Conservation (phyloP, 768 basidiomycete genomes). For the Xerocomellus dryophilus region DNA sequence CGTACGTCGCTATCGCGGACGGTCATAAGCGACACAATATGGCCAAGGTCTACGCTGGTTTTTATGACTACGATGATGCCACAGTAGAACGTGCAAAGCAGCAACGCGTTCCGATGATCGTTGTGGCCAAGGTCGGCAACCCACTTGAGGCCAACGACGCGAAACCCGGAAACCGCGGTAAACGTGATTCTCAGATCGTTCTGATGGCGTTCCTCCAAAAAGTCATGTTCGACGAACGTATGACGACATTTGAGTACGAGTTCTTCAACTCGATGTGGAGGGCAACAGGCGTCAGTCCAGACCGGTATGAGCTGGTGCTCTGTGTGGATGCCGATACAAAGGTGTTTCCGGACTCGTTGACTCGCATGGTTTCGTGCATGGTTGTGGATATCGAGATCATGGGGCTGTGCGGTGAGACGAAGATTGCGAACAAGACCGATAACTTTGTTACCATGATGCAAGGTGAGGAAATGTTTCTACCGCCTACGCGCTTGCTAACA, state of each 20-base stretch:
- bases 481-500: conserved; percentile 8
- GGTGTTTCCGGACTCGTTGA: conserved; percentile 97
- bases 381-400: conserved; percentile 96
- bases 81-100: conserved; percentile 91
- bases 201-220: conserved; percentile 98
- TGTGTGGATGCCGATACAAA: conserved; percentile 99
- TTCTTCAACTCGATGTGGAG: conserved; percentile 99
- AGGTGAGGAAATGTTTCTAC: conserved; percentile 53
- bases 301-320: conserved; percentile 91
- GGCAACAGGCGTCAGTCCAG: conserved; percentile 91
- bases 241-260: conserved; percentile 99
- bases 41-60: conserved; percentile 98
- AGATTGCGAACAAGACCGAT: conserved; percentile 98
- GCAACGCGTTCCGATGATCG: conserved; percentile 92
- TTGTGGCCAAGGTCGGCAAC: conserved; percentile 96
- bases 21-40: conserved; percentile 99
- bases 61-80: conserved; percentile 90
- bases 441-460: conserved; percentile 99
- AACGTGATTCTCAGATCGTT: conserved; percentile 97
- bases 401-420: conserved; percentile 99
- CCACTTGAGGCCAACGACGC: conserved; percentile 82
- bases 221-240: conserved; percentile 99
- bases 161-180: conserved; percentile 98
- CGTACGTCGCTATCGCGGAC: conserved; percentile 97
- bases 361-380: conserved; percentile 95